Conservation (phyloP, 148 eudicot genomes). For the Cornus controversa region DNA sequence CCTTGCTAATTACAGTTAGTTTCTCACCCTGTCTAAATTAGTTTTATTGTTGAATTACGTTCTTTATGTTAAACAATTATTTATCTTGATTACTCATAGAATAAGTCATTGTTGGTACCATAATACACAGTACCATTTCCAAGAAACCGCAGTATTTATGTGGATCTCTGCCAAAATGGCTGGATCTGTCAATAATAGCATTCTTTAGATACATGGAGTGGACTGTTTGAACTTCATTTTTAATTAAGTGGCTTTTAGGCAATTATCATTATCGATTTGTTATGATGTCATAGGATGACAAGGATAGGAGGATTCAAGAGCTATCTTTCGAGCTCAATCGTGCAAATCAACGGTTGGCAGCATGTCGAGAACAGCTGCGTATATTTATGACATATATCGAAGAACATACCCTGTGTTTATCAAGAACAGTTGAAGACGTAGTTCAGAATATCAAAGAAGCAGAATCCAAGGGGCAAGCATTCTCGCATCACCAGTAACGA, state of each 20-base stretch:
- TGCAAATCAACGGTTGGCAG: conserved; percentile 6
- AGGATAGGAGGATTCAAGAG: background rate
- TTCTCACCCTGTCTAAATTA: too few species aligned
- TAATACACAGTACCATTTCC: background rate
- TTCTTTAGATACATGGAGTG: background rate
- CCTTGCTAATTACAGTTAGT: too few species aligned
- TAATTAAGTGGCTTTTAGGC: background rate
- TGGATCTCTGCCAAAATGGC: background rate
- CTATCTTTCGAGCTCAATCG: background rate
- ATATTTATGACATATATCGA: background rate
- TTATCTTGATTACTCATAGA: too few species aligned
- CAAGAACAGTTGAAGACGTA: conserved; percentile 1
- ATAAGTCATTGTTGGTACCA: background rate
- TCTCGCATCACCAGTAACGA: background rate
- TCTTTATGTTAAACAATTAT: background rate
- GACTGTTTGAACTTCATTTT: too few species aligned
- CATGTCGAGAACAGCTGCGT: conserved; percentile 4
- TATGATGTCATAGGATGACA: conserved; percentile 3
- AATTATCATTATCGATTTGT: background rate
- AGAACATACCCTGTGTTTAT: background rate
- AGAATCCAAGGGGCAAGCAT: background rate
- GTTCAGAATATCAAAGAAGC: background rate
- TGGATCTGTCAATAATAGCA: background rate
- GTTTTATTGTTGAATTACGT: too few species aligned
- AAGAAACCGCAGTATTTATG: background rate